A percentile compares a stretch with the other conserved stretches of the same genome.
These are phyloP conservation scores for Lablab purpureus DNA, from an alignment of 306 rosid genomes.

Conservation along the genomic window DNA sequence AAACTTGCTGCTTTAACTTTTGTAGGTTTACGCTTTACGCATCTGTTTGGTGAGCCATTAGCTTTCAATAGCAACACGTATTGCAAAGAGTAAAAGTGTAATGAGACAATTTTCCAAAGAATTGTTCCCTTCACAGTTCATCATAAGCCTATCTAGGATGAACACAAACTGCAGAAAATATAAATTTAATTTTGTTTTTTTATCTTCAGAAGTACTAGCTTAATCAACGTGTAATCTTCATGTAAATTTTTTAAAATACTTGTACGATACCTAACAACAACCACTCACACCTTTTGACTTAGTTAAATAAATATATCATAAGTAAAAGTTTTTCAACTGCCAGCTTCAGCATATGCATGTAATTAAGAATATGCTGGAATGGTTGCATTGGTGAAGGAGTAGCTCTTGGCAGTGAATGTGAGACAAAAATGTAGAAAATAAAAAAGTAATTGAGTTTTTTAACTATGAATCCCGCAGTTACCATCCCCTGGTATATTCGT, in stretches of 20 bases:
- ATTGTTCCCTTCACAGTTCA: background rate
- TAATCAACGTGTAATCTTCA: background rate
- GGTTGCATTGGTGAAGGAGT: background rate
- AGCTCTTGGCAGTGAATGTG: conserved; percentile 20
- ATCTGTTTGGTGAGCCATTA: conserved; percentile 1
- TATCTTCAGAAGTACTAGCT: background rate
- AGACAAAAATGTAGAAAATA: conserved; percentile 31
- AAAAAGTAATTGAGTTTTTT: background rate
- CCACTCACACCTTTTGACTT: conserved; percentile 6
- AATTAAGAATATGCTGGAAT: conserved; percentile 21
- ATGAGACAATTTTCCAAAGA: background rate
- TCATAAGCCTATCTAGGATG: background rate
- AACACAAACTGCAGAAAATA: background rate
- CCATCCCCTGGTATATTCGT: conserved; percentile 40
- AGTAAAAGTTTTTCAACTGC: conserved; percentile 5
- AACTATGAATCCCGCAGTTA: background rate
- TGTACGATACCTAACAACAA: background rate
- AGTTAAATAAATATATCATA: background rate
- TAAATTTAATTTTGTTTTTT: background rate
- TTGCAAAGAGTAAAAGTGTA: background rate
- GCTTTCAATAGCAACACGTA: conserved; percentile 21
- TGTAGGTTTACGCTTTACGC: conserved; percentile 32
- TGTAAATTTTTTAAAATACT: background rate
- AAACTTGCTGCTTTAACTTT: conserved; percentile 44
- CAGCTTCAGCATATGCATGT: background rate